These are phyloP conservation scores for Gleditsia sinensis DNA, from an alignment of 306 rosid genomes.

Conservation along the genomic window DNA sequence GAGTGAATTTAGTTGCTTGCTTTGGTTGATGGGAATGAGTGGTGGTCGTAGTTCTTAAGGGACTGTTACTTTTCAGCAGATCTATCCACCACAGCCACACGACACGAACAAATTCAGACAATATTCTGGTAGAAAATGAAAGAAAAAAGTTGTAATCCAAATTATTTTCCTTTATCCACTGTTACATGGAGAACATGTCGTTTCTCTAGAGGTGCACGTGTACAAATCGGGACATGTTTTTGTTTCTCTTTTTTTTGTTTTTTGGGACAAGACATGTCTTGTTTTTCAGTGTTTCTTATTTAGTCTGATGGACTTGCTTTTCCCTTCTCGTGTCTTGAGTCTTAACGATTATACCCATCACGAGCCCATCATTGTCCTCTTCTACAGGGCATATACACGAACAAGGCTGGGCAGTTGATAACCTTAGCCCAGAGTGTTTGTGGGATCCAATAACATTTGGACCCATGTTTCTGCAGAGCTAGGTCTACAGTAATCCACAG, in stretches of 20 bases:
- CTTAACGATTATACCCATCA: no score
- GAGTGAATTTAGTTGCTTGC: constrained; percentile 39
- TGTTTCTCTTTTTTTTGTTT: no score
- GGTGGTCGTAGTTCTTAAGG: constrained; percentile 27
- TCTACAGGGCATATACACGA: neutral
- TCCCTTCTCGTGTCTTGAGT: no score
- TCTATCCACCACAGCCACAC: constrained; percentile 6
- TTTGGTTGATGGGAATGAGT: constrained; percentile 43
- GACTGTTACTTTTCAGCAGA: neutral
- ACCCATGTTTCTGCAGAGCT: neutral
- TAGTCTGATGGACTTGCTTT: neutral
- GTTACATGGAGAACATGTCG: neutral
- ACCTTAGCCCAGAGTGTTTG: neutral
- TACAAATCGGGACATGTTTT: no score
- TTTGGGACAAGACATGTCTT: neutral
- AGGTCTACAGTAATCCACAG: no score
- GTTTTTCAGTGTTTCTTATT: neutral
- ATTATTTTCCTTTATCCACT: neutral
- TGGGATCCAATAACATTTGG: neutral
- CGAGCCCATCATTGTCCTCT: no score
- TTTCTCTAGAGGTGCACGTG: neutral
- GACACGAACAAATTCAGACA: neutral
- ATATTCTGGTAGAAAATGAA: no score
- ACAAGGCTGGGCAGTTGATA: neutral
- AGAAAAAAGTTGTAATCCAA: no score